A percentile compares a stretch with the other conserved stretches of the same genome.
These are phyloP conservation scores for Globisporangium paroecandrum DNA, from an alignment of 352 stramenopile species.

Conservation along the genomic window DNA sequence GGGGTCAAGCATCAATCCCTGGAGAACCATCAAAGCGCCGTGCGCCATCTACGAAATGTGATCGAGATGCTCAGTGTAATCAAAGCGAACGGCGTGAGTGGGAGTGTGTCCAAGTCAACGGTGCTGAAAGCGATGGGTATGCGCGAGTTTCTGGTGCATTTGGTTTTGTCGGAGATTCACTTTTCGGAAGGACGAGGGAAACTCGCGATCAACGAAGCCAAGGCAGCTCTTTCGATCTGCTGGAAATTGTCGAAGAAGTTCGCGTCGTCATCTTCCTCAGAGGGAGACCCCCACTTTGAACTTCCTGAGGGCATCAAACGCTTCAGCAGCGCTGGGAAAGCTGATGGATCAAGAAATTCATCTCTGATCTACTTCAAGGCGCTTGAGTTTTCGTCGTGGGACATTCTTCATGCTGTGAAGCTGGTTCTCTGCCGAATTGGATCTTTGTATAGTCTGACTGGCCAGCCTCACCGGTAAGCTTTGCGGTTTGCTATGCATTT, in stretches of 20 bases:
- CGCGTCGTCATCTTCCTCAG: constrained; percentile 11
- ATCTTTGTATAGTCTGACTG: constrained; percentile 42
- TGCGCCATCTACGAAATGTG: constrained; percentile 25
- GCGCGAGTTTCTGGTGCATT: constrained; percentile 47
- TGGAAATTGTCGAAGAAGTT: constrained; percentile 63
- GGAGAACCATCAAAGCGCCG: constrained; percentile 17
- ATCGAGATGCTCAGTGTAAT: constrained; percentile 7
- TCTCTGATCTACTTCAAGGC: constrained; percentile 57
- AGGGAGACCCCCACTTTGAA: constrained; percentile 26
- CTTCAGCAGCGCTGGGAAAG: not conserved
- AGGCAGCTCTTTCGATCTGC: constrained; percentile 58
- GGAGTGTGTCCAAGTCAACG: constrained; percentile 2
- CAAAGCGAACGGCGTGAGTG: constrained; percentile 9
- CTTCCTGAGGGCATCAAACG: constrained; percentile 39
- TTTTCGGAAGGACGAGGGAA: constrained; percentile 43
- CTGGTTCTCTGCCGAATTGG: constrained; percentile 59
- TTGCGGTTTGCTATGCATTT: not conserved
- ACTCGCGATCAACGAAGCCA: constrained; percentile 50
- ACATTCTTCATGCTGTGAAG: constrained; percentile 55
- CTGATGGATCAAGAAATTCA: constrained; percentile 13
- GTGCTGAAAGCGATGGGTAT: constrained; percentile 40
- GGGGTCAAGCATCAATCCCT: constrained; percentile 10
- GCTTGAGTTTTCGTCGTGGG: constrained; percentile 71
- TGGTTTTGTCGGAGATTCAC: constrained; percentile 50
- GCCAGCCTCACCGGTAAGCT: constrained; percentile 49